These are phyloP conservation scores for Suillus discolor DNA, from an alignment of 768 basidiomycete species.

Conservation along the genomic window DNA sequence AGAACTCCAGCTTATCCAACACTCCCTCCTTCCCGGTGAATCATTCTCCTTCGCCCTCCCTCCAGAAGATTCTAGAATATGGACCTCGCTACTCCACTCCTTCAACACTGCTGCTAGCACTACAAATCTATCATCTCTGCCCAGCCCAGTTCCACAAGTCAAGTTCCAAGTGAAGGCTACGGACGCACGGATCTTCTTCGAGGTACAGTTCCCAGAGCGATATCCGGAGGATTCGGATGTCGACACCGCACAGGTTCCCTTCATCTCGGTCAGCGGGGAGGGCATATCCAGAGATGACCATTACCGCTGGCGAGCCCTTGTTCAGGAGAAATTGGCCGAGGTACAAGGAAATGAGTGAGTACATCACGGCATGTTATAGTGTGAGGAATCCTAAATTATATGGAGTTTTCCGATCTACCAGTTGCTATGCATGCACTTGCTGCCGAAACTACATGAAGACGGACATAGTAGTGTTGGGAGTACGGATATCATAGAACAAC, in stretches of 20 bases:
- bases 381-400: neutral
- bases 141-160: slow-evolving; percentile 18
- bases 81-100: neutral
- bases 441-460: slow-evolving; percentile 56
- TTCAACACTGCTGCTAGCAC: neutral
- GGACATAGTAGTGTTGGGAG: neutral
- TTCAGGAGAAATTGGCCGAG: slow-evolving; percentile 41
- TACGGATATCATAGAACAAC: neutral
- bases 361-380: neutral
- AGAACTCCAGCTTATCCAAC: slow-evolving; percentile 62
- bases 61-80: neutral
- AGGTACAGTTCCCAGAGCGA: slow-evolving; percentile 30
- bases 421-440: slow-evolving; percentile 55
- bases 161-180: slow-evolving; percentile 38
- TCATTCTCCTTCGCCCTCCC: slow-evolving; percentile 39
- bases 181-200: slow-evolving; percentile 38
- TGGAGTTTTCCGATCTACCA: slow-evolving; percentile 64
- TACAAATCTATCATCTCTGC: slow-evolving; percentile 17
- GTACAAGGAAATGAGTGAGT: slow-evolving; percentile 35
- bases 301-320: slow-evolving; percentile 46
- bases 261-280: slow-evolving; percentile 49
- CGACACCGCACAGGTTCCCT: neutral
- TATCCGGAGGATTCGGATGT: slow-evolving; percentile 14
- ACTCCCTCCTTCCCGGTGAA: slow-evolving; percentile 68
- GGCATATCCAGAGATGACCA: slow-evolving; percentile 49